Conservation (phyloP, 2,329 filamentous ascomycete genomes). For the Calonectria ilicicola region DNA sequence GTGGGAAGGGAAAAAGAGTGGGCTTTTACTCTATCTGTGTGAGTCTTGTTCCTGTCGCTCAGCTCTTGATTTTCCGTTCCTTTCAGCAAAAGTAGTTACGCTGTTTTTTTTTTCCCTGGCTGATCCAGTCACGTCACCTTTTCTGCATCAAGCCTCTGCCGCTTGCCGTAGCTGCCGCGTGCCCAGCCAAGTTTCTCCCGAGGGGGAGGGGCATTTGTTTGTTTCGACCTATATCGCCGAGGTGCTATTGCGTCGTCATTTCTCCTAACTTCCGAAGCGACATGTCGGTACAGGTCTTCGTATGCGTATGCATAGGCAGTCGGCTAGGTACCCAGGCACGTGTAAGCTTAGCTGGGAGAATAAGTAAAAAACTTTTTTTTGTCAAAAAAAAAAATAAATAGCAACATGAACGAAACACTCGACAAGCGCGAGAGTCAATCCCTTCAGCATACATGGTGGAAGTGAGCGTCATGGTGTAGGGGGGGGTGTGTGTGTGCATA, state of each 20-base stretch:
- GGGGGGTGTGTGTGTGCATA: slow-evolving; percentile 8
- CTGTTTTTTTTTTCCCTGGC: neutral
- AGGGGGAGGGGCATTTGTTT: neutral
- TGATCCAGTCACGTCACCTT: neutral
- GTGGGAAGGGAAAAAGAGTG: neutral
- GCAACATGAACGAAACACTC: neutral
- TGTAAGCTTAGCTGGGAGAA: slow-evolving; percentile 4
- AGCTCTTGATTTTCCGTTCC: neutral
- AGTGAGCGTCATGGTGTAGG: neutral
- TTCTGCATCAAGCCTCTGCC: slow-evolving; percentile 14
- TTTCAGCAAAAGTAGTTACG: neutral
- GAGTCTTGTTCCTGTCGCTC: neutral
- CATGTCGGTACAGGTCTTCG: slow-evolving; percentile 9
- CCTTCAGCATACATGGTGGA: neutral
- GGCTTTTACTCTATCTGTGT: neutral
- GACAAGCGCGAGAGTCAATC: neutral
- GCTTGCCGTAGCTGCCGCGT: slow-evolving; percentile 7
- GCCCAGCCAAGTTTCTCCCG: neutral
- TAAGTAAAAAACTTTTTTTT: neutral
- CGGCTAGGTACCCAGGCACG: neutral
- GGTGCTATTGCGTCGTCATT: slow-evolving; percentile 13
- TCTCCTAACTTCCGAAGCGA: slow-evolving; percentile 20
- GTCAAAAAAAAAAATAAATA: neutral
- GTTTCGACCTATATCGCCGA: slow-evolving; percentile 19
- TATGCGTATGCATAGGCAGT: neutral